Evolutionary conservation across 1,139 yeast genomes (phyloP), one percentile per base, ranked within the genome.

Genomic region (Geotrichum histeridarum): DNA sequence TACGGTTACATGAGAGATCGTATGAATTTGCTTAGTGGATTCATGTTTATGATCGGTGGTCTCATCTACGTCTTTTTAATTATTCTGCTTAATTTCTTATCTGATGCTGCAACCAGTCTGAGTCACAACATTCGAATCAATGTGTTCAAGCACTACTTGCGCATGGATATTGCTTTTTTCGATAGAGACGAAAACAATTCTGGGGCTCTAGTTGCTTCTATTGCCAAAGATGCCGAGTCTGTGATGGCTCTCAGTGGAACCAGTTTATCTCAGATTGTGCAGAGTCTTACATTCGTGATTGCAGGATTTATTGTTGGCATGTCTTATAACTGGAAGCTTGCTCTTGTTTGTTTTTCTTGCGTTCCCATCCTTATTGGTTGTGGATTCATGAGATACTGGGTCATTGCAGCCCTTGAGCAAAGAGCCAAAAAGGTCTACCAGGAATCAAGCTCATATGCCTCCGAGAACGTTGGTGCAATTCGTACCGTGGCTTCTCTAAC

Each of bases 171-270:
- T 61, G 86, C 84, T 61, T 90, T 87, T 67, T 89, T 84, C 66
- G 97, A 90, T 64, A 87, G 88, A 48, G 86, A 85, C 66, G 62
- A 64, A 42, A 69, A 70, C 53, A 60, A 70, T n/a, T 66, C 91
- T 1, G 97, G 97, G 51, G 94, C 90, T 60, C 75, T 89, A 65
- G 86, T 90, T 30, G 84, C 95, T 2, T 75, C 95, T 59, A 73
- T 89, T 30, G 84, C 93, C 37, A 83, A 86, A 56, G 96, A 90
- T 68, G 91, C 95, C 0, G 90, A 86, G 64, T 81, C 87, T 43
- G 91, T 90, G 27, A 82, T 87, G 56, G 90, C 90, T 63, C 78
- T 89, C 42, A 86, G 94, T 45, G 97, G 93, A 67, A 95, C 96
- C 32, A 83, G 86, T 48, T 77, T 94, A 55, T 88, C 95, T n/a